Base-by-base conservation (phyloP, 1,284 basidiomycete genomes). In the Rhodotorula sp. region DNA sequence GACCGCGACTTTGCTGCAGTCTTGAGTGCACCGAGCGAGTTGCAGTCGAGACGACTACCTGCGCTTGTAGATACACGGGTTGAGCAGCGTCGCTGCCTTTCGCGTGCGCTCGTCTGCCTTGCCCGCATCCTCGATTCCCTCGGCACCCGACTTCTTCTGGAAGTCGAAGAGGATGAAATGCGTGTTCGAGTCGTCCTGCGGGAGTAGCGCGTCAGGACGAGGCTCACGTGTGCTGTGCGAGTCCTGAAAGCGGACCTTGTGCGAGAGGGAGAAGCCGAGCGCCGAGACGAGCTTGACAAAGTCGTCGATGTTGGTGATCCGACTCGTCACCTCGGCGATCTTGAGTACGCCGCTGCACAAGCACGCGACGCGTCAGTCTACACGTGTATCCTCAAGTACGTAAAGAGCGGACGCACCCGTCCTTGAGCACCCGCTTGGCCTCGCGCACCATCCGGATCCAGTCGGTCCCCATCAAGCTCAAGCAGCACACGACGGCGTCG, bases 391-490 rank as follows among this genome's bases (percentile, higher is more conserved):
- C 1, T 21, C 17, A 4, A n/a, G 23, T 62, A 61, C 48, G 55
- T n/a, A 14, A 5, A 67, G 7, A 41, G 45, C n/a, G 60, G 4
- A 85, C 90, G 79, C 78, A 95, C 93, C 87, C 88, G 19, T 85
- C 82, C 79, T 89, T 90, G 54, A 99, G 84, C 46, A 99, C 87
- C 70, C 97, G 85, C 86, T 91, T 91, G 5, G 91, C 91, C 81
- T 99, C 96, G 46, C 90, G 85, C 50, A 98, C 86, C 80, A 93
- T 94, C 41, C 86, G 87, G 21, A 93, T 87, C 97, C 97, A 99
- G 81, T 99, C 97, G 16, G 90, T 92, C 50, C 93, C 92, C 97
- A 99, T 99, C 72, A 99, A 84, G 78, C 93, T 96, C 71, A 99
- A 85, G 55, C 94, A 93, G 80, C 94, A 99, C 44, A 99, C 90